phyloP scores from a whole-genome alignment of 345 rosid species.

The Citrus medica region DNA sequence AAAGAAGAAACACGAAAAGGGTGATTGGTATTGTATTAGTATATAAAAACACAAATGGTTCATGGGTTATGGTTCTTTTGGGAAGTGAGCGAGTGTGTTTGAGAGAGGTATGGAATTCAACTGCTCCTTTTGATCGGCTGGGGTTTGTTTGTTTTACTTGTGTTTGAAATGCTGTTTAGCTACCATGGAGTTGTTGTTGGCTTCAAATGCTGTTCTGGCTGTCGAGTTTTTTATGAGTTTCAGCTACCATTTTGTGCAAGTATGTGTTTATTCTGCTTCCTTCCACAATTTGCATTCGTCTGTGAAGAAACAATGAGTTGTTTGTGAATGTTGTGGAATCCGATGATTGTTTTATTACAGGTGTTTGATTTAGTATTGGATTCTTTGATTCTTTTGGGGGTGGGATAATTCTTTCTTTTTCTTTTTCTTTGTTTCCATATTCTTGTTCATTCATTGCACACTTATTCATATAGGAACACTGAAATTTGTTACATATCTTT shows the following conservation, averaged over 20 bases:
- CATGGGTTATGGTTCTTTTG: slow-evolving; percentile 44
- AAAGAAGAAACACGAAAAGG: slow-evolving; percentile 8
- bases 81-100: slow-evolving; percentile 24
- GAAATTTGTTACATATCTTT: slow-evolving; percentile 10
- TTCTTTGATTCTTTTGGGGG: slow-evolving; percentile 85
- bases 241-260: slow-evolving; percentile 36
- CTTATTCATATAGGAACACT: slow-evolving; percentile 42
- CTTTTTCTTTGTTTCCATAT: slow-evolving; percentile 1
- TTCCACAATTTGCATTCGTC: slow-evolving; percentile 31
- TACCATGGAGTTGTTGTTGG: slow-evolving; percentile 41
- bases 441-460: slow-evolving; percentile 19
- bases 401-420: slow-evolving; percentile 13
- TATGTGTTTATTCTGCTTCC: slow-evolving; percentile 32
- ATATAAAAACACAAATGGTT: slow-evolving; percentile 32
- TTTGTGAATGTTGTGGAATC: slow-evolving; percentile 66
- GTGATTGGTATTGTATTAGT: slow-evolving; percentile 1
- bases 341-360: slow-evolving; percentile 82
- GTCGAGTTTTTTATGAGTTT: slow-evolving; percentile 27
- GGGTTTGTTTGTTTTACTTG: slow-evolving; percentile 11
- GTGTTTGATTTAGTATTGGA: slow-evolving; percentile 37
- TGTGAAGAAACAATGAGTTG: slow-evolving; percentile 48
- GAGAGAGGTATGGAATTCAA: slow-evolving; percentile 3
- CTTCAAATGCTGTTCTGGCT: slow-evolving; percentile 47
- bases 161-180: slow-evolving; percentile 11
- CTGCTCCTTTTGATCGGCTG: slow-evolving; percentile 4